Base-by-base conservation (phyloP, 2,329 filamentous ascomycete species). In the Pestalotiopsis sp. region DNA sequence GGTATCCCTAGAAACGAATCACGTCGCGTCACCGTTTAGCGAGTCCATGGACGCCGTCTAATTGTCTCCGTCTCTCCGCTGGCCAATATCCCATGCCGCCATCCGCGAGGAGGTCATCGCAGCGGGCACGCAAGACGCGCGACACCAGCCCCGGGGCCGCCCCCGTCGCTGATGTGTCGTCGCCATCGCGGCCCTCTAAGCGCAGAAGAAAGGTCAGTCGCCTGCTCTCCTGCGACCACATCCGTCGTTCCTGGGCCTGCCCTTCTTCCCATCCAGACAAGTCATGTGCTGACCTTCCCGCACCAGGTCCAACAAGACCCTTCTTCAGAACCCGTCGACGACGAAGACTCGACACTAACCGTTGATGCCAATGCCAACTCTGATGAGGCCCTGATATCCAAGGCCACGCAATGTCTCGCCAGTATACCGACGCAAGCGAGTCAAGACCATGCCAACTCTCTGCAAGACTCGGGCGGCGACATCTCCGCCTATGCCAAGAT, bases 401-500 rank as follows among this genome's bases (percentile, higher is more conserved):
- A 85, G 68, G 83, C 89, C 69, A 83, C 84, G 13, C 85, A 88
- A 71, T 83, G 85, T 68, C 79, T 88, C 44, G 72, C 78, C 56
- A 73, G 72, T n/a, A 76, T 83, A 58, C 76, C 80, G 2, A 87
- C 90, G 1, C 86, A 90, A 71, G 89, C 88, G 55, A 86, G 84
- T 76, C 84, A 83, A 70, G 88, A 91, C 66, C 86, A 91, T 72
- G 82, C 88, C 66, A 92, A 92, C 76, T 80, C 84, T 58, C 87
- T 89, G 66, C 89, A 91, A 76, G 87, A 89, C 17, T 82, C 84
- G 66, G 86, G 88, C 70, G 86, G 89, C 55, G 88, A 88, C 22
- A 89, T 92, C 70, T 85, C 89, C 74, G 93, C 93, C 44, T 96
- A 93, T 78, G 93, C 92, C 67, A 95, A 95, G 81, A 91, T 96